These are phyloP conservation scores for Pneumocystis carinii DNA, from an alignment of 1,139 yeast species.

Conservation along the genomic window DNA sequence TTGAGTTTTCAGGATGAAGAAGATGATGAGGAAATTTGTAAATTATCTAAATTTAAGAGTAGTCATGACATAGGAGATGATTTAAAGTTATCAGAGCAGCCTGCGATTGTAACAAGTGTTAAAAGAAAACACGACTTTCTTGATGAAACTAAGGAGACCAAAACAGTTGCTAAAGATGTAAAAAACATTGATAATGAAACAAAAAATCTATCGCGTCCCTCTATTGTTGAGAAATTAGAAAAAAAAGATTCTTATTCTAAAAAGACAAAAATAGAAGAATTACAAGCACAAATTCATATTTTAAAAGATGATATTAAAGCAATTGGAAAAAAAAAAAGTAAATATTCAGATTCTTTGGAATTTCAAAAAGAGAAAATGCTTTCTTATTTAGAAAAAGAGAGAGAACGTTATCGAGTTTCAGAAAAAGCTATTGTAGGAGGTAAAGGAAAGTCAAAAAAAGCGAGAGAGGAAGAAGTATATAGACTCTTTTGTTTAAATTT, in stretches of 20 bases:
- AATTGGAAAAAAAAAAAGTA: background rate
- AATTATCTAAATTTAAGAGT: constrained; percentile 27
- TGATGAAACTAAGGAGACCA: background rate
- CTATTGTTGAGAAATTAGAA: background rate
- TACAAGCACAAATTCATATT: constrained; percentile 12
- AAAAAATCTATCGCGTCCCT: background rate
- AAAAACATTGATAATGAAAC: background rate
- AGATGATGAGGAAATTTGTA: constrained; percentile 15
- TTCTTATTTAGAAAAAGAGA: constrained; percentile 15
- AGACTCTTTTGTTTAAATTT: background rate
- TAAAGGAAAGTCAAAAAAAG: constrained; percentile 3
- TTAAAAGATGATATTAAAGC: constrained; percentile 13
- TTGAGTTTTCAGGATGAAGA: constrained; percentile 26
- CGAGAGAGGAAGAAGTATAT: constrained; percentile 2
- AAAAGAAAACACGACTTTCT: background rate
- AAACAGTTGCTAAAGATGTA: too few relatives aligned
- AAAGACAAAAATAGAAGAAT: constrained; percentile 9
- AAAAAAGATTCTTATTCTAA: constrained; percentile 4
- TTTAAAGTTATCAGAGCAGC: constrained; percentile 16
- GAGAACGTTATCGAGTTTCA: constrained; percentile 10
- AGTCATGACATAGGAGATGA: constrained; percentile 34
- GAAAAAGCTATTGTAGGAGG: constrained; percentile 10
- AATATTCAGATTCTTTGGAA: background rate
- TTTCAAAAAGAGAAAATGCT: constrained; percentile 5
- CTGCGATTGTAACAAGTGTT: background rate